A percentile compares a stretch with the other conserved stretches of the same genome.
Conservation (phyloP, 2,329 filamentous ascomycete species). For the Didymella sp. region DNA sequence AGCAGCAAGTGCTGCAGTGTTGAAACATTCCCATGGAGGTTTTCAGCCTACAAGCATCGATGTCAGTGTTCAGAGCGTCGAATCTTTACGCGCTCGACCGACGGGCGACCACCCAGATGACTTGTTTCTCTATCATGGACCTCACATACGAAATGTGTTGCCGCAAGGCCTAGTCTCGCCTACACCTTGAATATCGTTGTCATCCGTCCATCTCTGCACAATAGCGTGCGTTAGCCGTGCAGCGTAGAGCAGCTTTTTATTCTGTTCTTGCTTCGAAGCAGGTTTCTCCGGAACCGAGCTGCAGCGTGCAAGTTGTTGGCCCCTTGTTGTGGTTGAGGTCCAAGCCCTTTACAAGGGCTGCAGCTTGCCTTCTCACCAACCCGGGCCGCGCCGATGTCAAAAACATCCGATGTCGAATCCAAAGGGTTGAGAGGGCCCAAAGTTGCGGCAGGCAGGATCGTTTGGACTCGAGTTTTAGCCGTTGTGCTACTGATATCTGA, state of each 20-base stretch:
- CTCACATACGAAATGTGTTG: neutral
- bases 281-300: neutral
- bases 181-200: neutral
- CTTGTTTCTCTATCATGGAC: neutral
- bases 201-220: neutral
- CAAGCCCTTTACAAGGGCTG: slow-evolving; percentile 7
- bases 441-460: neutral
- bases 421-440: neutral
- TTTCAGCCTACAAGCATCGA: neutral
- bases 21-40: neutral
- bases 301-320: neutral
- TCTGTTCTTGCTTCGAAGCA: neutral
- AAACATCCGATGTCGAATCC: neutral
- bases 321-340: neutral
- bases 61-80: neutral
- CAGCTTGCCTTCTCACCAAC: neutral
- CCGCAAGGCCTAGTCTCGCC: neutral
- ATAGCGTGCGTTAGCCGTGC: neutral
- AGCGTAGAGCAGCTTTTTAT: neutral
- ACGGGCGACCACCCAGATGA: neutral
- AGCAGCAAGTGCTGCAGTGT: neutral
- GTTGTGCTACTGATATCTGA: neutral
- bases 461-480: neutral
- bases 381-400: slow-evolving; percentile 3
- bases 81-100: neutral